Conservation (phyloP, 352 stramenopile species). For the Labyrinthula sp. region DNA sequence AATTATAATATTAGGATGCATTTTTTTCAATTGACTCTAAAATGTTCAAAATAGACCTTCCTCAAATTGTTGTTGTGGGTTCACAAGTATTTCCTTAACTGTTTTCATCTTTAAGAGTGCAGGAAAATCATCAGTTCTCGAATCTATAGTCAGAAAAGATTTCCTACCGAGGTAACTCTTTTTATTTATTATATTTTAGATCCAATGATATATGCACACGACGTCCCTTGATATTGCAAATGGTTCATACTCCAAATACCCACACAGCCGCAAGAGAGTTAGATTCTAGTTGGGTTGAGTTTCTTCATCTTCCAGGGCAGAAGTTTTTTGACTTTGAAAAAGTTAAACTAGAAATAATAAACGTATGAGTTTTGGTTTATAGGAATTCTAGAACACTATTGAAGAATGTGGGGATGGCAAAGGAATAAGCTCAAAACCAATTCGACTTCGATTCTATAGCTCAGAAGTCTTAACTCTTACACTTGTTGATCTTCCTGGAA, state of each 20-base stretch:
- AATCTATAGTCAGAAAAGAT: conserved; percentile 50
- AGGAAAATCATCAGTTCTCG: conserved; percentile 25
- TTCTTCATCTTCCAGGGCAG: conserved; percentile 81
- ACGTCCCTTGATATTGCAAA: conserved; percentile 83
- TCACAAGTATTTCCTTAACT: conserved; percentile 84
- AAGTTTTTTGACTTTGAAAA: conserved; percentile 82
- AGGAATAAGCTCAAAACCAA: conserved; percentile 87
- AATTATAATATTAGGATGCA: no score
- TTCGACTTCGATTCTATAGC: conserved; percentile 95
- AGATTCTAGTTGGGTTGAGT: conserved; percentile 84
- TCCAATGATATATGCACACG: conserved; percentile 93
- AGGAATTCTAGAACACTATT: no score
- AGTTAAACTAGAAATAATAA: conserved; percentile 88
- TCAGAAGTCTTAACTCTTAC: conserved; percentile 92
- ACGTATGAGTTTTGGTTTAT: no score
- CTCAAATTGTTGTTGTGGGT: conserved; percentile 92
- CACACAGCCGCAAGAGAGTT: no score
- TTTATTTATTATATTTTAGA: no score
- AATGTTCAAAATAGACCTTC: no score
- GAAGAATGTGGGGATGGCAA: conserved; percentile 61
- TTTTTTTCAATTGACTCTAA: no score
- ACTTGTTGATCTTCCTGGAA: conserved; percentile 93
- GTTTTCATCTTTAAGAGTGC: no score
- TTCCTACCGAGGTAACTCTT: conserved; percentile 89
- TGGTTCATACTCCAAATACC: conserved; percentile 49